Conservation (phyloP, 2,329 filamentous ascomycete species). For the Hypoxylon sp. region DNA sequence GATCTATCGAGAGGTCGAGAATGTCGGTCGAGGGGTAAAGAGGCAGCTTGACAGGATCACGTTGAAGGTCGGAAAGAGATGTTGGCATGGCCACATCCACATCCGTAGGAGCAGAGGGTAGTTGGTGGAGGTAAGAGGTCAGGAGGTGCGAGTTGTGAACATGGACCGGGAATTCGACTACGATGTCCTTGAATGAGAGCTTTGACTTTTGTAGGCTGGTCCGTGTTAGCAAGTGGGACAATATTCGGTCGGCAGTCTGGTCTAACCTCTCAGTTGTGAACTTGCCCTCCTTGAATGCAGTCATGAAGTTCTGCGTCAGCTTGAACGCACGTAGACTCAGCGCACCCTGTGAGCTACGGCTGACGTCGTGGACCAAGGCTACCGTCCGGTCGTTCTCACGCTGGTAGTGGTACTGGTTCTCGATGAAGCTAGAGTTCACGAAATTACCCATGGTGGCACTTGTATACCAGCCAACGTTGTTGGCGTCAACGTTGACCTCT, state of each 20-base stretch:
- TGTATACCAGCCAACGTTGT: constrained; percentile 98
- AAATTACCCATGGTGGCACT: constrained; percentile 99
- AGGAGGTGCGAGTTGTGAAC: constrained; percentile 98
- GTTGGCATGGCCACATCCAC: constrained; percentile 81
- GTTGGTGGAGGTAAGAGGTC: constrained; percentile 94
- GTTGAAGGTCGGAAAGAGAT: constrained; percentile 83
- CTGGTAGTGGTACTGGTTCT: constrained; percentile 98
- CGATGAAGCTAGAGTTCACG: constrained; percentile 92
- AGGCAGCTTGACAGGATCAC: constrained; percentile 73
- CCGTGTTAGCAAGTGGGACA: constrained; percentile 46
- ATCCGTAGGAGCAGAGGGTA: constrained; percentile 76
- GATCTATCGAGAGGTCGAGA: constrained; percentile 94
- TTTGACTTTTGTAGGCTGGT: constrained; percentile 93
- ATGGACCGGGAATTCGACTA: constrained; percentile 88
- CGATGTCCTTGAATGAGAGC: constrained; percentile 92
- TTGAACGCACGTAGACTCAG: constrained; percentile 93
- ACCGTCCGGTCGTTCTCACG: constrained; percentile 92
- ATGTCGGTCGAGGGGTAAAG: constrained; percentile 91
- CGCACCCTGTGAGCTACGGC: constrained; percentile 92
- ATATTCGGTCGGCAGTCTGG: neutral
- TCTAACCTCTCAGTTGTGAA: constrained; percentile 95
- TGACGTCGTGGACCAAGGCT: constrained; percentile 94
- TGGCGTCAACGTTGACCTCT: constrained; percentile 98
- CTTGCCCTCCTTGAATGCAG: constrained; percentile 95
- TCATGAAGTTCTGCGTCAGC: constrained; percentile 88